These are phyloP conservation scores for Paspalum notatum DNA, from an alignment of 176 grass and related monocot species.

Conservation along the genomic window DNA sequence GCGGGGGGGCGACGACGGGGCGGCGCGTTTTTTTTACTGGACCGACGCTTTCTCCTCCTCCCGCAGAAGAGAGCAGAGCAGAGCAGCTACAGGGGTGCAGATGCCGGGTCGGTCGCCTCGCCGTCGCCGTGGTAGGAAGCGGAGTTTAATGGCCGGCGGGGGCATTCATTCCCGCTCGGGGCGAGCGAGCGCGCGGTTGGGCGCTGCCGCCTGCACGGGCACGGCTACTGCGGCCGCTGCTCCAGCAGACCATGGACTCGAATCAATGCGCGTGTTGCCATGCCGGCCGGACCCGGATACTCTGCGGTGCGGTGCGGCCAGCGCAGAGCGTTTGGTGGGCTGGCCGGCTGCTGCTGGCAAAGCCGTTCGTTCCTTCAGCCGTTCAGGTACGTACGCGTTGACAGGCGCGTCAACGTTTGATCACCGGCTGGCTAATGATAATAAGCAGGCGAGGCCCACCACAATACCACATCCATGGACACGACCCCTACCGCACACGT, in stretches of 20 bases:
- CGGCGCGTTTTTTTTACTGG: background rate
- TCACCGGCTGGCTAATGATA: background rate
- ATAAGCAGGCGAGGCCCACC: background rate
- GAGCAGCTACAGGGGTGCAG: conserved; percentile 14
- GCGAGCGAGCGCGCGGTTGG: background rate
- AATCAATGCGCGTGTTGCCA: background rate
- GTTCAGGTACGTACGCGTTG: background rate
- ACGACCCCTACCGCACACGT: too few species aligned
- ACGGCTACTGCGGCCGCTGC: background rate
- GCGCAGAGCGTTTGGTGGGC: background rate
- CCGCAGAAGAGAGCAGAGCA: background rate
- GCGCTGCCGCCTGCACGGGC: background rate
- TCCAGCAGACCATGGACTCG: background rate
- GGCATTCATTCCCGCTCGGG: conserved; percentile 25
- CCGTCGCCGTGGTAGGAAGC: conserved; percentile 3
- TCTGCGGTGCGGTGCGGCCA: background rate
- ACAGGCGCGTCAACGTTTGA: conserved; percentile 1
- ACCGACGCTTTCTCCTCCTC: background rate
- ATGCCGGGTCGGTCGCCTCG: conserved; percentile 5
- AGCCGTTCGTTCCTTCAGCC: background rate
- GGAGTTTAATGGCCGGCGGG: conserved; percentile 11
- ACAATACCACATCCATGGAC: too few species aligned
- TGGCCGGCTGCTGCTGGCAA: too few species aligned
- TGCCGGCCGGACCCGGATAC: background rate
- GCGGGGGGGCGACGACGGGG: background rate